These are phyloP conservation scores for Melampsora allii-populina DNA, from an alignment of 1,284 basidiomycete species.

Conservation along the genomic window DNA sequence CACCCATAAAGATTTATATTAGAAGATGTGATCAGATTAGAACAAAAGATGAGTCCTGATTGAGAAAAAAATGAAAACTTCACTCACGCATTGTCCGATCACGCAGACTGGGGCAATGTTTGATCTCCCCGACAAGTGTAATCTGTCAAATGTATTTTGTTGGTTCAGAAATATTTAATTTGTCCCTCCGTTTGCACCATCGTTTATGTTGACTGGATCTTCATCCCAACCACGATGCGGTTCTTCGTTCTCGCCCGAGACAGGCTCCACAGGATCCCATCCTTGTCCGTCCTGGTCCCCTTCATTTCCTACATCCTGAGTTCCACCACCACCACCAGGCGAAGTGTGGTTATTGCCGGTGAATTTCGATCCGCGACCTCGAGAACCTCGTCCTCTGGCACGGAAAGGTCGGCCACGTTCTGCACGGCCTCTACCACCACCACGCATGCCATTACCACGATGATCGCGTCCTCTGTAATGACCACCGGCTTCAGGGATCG, in stretches of 20 bases:
- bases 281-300: not conserved
- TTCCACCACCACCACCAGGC: not conserved
- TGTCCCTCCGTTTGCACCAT: not conserved
- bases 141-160: no score
- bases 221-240: not conserved
- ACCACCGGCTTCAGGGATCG: constrained; percentile 15
- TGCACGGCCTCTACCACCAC: constrained; percentile 24
- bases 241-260: not conserved
- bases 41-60: no score
- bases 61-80: not conserved
- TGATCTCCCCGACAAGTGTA: no score
- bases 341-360: not conserved
- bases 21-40: no score
- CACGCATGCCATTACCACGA: constrained; percentile 11
- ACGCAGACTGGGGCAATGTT: not conserved
- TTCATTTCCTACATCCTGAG: not conserved
- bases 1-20: no score
- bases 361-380: constrained; percentile 1
- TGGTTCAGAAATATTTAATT: no score
- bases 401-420: constrained; percentile 1
- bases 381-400: not conserved
- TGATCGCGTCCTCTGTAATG: constrained; percentile 8
- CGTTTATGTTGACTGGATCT: not conserved
- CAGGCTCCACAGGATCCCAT: not conserved
- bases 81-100: constrained; percentile 9